Evolutionary conservation across 345 rosid species (phyloP).

Genomic region (Salix dunnii): DNA sequence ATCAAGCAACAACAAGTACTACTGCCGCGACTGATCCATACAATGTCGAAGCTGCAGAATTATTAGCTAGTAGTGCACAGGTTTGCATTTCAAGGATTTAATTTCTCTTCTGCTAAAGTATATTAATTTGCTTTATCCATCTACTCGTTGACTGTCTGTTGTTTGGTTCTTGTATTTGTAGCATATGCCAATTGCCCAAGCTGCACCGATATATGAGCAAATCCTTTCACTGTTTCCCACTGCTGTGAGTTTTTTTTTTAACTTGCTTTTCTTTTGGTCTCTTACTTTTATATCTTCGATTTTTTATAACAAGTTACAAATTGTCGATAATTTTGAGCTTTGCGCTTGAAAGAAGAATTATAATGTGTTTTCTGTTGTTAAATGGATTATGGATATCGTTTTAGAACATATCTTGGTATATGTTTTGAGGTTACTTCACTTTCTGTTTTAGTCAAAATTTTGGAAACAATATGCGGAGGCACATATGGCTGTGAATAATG

Average conservation of each 20-base stretch:
- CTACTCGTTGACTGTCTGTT: background rate
- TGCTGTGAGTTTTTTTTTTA: constrained; percentile 54
- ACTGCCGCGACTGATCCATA: constrained; percentile 52
- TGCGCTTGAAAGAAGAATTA: background rate
- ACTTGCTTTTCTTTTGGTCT: background rate
- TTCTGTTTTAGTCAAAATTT: constrained; percentile 62
- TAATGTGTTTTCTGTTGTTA: background rate
- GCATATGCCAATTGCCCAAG: constrained; percentile 75
- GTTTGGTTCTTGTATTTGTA: constrained; percentile 19
- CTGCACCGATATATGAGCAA: constrained; percentile 80
- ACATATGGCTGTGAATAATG: constrained; percentile 74
- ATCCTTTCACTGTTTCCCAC: constrained; percentile 74
- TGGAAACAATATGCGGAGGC: constrained; percentile 99
- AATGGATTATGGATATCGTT: background rate
- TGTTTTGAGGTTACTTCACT: constrained; percentile 2
- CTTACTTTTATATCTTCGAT: background rate
- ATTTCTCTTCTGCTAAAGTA: background rate
- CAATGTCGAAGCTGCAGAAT: constrained; percentile 78
- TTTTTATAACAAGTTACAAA: background rate
- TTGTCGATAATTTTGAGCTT: background rate
- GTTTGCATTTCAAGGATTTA: constrained; percentile 25
- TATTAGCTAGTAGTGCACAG: constrained; percentile 64
- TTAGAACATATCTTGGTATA: background rate
- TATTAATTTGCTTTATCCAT: background rate
- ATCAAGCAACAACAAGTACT: constrained; percentile 11